Evolutionary conservation across 2,329 filamentous ascomycete species (phyloP), one percentile per base, ranked within the genome.

Genomic region (Alternaria triticimaculans): DNA sequence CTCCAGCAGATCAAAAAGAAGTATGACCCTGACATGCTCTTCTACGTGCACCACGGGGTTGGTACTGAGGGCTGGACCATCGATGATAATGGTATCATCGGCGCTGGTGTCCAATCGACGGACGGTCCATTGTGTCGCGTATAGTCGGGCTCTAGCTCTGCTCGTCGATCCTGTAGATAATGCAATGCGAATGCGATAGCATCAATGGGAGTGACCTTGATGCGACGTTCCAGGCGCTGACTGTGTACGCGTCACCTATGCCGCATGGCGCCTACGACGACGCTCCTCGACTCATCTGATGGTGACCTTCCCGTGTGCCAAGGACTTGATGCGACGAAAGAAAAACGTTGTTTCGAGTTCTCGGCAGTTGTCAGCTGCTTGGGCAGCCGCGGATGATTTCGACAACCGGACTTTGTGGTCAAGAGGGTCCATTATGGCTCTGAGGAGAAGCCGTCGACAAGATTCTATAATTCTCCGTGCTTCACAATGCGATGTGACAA

Each of bases 21-120:
- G 54, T 71, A 68, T 62, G 76, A 79, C 55, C 74, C 75, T 3
- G 68, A 61, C 12, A 77, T 71, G 46, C 41, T 80, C 41, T 80
- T 80, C 65, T 79, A 78, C 50, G 74, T 74, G 12, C 66, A 72
- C 45, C 69, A 74, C 49, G 75, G 72, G 14, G 74, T 79, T 10
- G 76, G 76, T 14, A 76, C 72, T 20, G 76, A 78, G 49, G 66
- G 66, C 3, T 78, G 76, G 75, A 53, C 66, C 4, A 71, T 78
- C 14, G 58, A 72, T 26, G 76, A 77, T 53, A 64, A 68, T 2
- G 75, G 72, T 21, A 71, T 74, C 26, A 65, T 73, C 43, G 76
- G 75, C 6, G 70, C 76, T 5, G 76, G 75, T 7, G 72, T 78
- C 14, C 73, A 72, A 58, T 76, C 76, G 54, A 74, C 72, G 18